Base-by-base conservation (phyloP, 495 filamentous ascomycete genomes). In the Aspergillus olivimuriae region DNA sequence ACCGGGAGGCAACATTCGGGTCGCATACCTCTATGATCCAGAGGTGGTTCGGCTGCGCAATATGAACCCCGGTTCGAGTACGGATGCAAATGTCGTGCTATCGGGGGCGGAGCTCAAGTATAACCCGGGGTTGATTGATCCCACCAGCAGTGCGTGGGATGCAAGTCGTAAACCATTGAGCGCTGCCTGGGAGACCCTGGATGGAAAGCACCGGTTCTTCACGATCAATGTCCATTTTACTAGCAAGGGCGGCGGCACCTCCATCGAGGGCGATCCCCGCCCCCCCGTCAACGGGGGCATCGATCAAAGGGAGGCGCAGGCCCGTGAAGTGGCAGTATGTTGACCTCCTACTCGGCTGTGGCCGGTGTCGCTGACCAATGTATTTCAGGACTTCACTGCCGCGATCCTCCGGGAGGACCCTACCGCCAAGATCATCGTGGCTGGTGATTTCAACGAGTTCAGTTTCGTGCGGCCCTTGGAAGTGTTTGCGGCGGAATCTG, bases 401-500 rank as follows among this genome's bases (percentile, higher is more conserved):
- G 11, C 60, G 11, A 69, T 83, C 40, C 65, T 81, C 7, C 47
- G 43, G 1, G 31, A 61, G 11, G 63, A 77, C 47, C 38, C 48
- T 2, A 31, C 56, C 1, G 78, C 78, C 0, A 49, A 51, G 6
- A 58, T 83, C 24, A 56, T 80, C 15, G 56, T 67, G 0, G 64
- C 71, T 0, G 80, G 80, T 9, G 78, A 83, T 52, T 84, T 76
- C 56, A 82, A 84, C 67, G 80, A 84, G 60, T 83, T 79, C 50
- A 46, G 68, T 1, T 78, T 76, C 47, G 76, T 73, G 9, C 28
- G 53, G 54, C 77, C 78, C 0, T 52, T 81, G 52, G 48, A 60
- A 24, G 58, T 55, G 0, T 78, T 80, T 47, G 47, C 4, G 0
- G 10, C 31, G 1, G 45, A 65, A 5, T 74, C 71, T 0, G 60